phyloP scores from a whole-genome alignment of 2,329 filamentous ascomycete genomes.

The Pseudopithomyces maydicus region DNA sequence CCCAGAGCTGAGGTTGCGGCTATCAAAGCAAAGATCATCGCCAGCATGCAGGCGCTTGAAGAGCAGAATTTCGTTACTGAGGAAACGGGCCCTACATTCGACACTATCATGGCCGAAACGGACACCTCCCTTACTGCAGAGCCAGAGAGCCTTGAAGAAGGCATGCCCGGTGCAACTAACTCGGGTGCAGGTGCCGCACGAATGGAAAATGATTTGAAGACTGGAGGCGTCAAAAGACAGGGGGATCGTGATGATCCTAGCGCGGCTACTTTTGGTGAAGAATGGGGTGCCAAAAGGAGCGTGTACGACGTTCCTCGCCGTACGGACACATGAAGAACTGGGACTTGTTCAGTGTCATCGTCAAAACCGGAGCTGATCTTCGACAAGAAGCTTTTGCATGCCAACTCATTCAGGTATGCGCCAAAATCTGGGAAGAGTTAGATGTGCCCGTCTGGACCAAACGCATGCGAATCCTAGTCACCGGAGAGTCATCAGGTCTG shows the following conservation, averaged over 20 bases:
- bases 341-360: constrained; percentile 85
- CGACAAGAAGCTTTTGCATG: constrained; percentile 87
- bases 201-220: constrained; percentile 91
- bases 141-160: constrained; percentile 62
- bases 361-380: constrained; percentile 83
- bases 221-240: constrained; percentile 78
- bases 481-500: constrained; percentile 80
- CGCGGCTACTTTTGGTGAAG: constrained; percentile 84
- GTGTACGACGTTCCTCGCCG: constrained; percentile 80
- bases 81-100: constrained; percentile 75
- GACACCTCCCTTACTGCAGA: constrained; percentile 57
- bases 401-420: constrained; percentile 80
- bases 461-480: constrained; percentile 84
- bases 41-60: constrained; percentile 86
- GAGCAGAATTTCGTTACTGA: constrained; percentile 83
- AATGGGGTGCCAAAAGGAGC: constrained; percentile 85
- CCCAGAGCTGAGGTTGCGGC: constrained; percentile 81
- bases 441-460: constrained; percentile 83
- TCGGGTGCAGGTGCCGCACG: constrained; percentile 76
- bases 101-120: constrained; percentile 78
- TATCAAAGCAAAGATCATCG: constrained; percentile 85
- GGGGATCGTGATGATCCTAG: constrained; percentile 85
- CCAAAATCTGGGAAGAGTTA: constrained; percentile 80
- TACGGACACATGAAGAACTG: constrained; percentile 91
- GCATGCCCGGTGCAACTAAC: constrained; percentile 60